A percentile compares a stretch with the other conserved stretches of the same genome.
Conservation (phyloP, 805 yeast genomes). For the Kodamaea lidongshanica region DNA sequence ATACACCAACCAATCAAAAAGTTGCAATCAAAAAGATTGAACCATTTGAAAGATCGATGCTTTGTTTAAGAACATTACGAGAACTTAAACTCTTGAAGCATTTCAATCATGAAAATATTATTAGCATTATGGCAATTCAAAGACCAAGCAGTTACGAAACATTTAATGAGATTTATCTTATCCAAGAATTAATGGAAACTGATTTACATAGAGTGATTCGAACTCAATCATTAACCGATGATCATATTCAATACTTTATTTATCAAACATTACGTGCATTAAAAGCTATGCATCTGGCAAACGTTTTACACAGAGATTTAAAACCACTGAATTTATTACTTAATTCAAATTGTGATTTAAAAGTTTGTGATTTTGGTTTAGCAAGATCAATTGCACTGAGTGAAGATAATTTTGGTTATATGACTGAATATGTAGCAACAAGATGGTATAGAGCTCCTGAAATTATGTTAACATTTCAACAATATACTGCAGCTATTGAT, state of each 20-base stretch:
- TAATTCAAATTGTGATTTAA: slow-evolving; percentile 89
- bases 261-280: slow-evolving; percentile 88
- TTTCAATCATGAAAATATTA: slow-evolving; percentile 90
- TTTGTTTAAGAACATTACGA: slow-evolving; percentile 81
- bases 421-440: slow-evolving; percentile 98
- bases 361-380: slow-evolving; percentile 90
- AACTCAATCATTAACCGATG: slow-evolving; percentile 79
- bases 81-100: slow-evolving; percentile 85
- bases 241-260: slow-evolving; percentile 88
- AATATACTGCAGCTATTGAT: slow-evolving; percentile 91
- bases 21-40: slow-evolving; percentile 96
- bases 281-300: slow-evolving; percentile 89
- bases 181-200: slow-evolving; percentile 85
- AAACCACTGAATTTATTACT: slow-evolving; percentile 84
- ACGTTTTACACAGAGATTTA: slow-evolving; percentile 86
- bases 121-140: slow-evolving; percentile 83
- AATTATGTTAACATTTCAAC: slow-evolving; percentile 90
- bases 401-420: slow-evolving; percentile 66
- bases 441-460: slow-evolving; percentile 98
- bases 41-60: slow-evolving; percentile 85
- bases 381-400: slow-evolving; percentile 63
- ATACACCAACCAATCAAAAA: slow-evolving; percentile 74
- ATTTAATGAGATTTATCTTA: slow-evolving; percentile 82
- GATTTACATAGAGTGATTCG: slow-evolving; percentile 77
- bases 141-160: slow-evolving; percentile 69